A percentile compares a stretch with the other conserved stretches of the same genome.
phyloP scores from a whole-genome alignment of 306 rosid species.

The cucumber (Cucumis sativus) region Cucumber_9930_V3 NC_026655.2:15367501-15368000 shows the following conservation, averaged over 20 bases:
- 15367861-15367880: too few species aligned
- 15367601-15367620: neutral
- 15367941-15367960: too few species aligned
- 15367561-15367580: neutral
- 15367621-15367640: neutral
- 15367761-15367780: neutral
- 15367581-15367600: neutral
- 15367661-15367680: neutral
- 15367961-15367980: too few species aligned
- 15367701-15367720: neutral
- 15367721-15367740: neutral
- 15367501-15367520: slow-evolving; percentile 52
- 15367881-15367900: too few species aligned
- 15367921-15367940: too few species aligned
- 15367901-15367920: too few species aligned
- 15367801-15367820: too few species aligned
- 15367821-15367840: too few species aligned
- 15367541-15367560: neutral
- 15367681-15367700: neutral
- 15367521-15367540: slow-evolving; percentile 41
- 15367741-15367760: neutral
- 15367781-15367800: too few species aligned
- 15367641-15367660: neutral
- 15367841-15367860: too few species aligned
- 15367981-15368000: too few species aligned